phyloP scores from a whole-genome alignment of 1,284 basidiomycete species.

The Xanthoconium separans region DNA sequence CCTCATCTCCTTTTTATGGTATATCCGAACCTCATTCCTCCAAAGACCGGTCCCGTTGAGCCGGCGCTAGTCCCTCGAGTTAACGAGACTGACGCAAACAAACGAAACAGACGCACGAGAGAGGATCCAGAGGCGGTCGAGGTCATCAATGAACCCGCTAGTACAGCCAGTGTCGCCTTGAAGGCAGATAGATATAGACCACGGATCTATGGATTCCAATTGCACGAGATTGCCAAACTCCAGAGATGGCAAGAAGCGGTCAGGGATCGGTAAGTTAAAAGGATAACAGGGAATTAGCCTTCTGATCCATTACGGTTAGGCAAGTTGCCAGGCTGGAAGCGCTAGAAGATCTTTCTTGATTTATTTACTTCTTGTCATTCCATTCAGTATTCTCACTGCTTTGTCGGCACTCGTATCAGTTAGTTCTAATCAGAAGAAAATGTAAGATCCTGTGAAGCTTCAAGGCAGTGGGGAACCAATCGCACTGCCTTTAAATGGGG shows the following conservation, averaged over 20 bases:
- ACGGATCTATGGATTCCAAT: constrained; percentile 92
- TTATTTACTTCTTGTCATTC: background rate
- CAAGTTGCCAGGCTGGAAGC: constrained; percentile 32
- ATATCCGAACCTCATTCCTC: constrained; percentile 86
- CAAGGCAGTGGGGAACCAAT: background rate
- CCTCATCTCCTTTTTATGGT: constrained; percentile 95
- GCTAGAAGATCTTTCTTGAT: constrained; percentile 32
- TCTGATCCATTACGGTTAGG: constrained; percentile 19
- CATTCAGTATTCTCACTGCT: constrained; percentile 3
- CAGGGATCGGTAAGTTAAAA: constrained; percentile 69
- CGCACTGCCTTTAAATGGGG: background rate
- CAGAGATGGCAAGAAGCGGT: constrained; percentile 92
- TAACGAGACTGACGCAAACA: constrained; percentile 37
- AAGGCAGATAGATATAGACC: constrained; percentile 90
- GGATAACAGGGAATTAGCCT: background rate
- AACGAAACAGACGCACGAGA: constrained; percentile 46
- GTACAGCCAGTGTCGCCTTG: constrained; percentile 75
- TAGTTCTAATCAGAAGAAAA: constrained; percentile 1
- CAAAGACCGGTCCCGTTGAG: constrained; percentile 71
- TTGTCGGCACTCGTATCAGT: background rate
- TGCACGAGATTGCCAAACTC: constrained; percentile 90
- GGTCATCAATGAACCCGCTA: constrained; percentile 59
- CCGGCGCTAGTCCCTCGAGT: constrained; percentile 30
- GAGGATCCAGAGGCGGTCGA: constrained; percentile 54
- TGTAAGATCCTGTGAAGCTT: background rate